These are phyloP conservation scores for Pseudogymnoascus sp. DNA, from an alignment of 2,329 filamentous ascomycete genomes.

Conservation along the genomic window DNA sequence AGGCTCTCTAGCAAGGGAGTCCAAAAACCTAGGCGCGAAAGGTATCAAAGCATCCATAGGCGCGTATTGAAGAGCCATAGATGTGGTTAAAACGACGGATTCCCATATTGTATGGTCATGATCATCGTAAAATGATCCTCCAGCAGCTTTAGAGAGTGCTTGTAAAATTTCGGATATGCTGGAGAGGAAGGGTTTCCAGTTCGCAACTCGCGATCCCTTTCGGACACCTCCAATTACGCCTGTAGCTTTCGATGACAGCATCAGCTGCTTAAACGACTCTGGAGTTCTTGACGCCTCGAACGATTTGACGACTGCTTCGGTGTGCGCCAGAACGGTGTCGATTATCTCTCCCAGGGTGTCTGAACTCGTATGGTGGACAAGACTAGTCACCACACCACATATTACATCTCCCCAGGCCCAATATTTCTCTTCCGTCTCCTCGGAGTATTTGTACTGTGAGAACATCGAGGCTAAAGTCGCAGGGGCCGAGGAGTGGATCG, in stretches of 20 bases:
- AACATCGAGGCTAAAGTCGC: conserved; percentile 47
- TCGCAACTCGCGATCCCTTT: conserved; percentile 64
- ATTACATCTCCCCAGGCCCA: conserved; percentile 58
- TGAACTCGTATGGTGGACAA: conserved; percentile 72
- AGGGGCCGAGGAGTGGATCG: conserved; percentile 52
- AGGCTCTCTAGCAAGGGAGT: conserved; percentile 55
- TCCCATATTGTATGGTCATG: conserved; percentile 47
- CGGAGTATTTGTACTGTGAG: conserved; percentile 36
- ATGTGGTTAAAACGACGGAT: conserved; percentile 47
- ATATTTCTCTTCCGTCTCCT: conserved; percentile 39
- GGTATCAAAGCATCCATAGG: conserved; percentile 74
- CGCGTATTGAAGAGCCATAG: conserved; percentile 67
- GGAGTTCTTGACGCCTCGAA: conserved; percentile 30
- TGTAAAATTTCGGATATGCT: conserved; percentile 47
- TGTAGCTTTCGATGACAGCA: conserved; percentile 52
- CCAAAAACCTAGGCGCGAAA: conserved; percentile 57
- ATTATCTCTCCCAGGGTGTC: conserved; percentile 67
- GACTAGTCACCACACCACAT: conserved; percentile 68
- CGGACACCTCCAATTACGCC: conserved; percentile 71
- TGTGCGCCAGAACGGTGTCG: conserved; percentile 50
- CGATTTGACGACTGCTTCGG: conserved; percentile 31
- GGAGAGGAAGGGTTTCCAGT: conserved; percentile 63
- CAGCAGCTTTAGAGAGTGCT: conserved; percentile 35
- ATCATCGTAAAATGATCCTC: conserved; percentile 22
- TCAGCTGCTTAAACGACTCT: conserved; percentile 35